phyloP scores from a whole-genome alignment of 306 rosid genomes.

The Elaeagnus macrophylla region DNA sequence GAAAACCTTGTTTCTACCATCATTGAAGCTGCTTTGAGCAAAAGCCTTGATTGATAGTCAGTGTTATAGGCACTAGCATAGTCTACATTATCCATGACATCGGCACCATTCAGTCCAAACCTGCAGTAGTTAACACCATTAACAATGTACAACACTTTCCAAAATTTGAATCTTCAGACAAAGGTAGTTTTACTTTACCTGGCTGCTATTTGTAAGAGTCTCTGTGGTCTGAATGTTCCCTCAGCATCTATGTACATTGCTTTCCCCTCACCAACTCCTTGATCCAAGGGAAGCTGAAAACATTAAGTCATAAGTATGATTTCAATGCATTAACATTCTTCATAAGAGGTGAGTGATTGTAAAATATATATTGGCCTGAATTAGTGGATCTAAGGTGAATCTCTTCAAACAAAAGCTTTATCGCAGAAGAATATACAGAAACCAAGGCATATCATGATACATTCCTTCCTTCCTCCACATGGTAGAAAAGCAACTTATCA shows the following conservation, averaged over 20 bases:
- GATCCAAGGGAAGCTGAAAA: slow-evolving; percentile 86
- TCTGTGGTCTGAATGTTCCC: slow-evolving; percentile 94
- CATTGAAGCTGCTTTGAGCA: slow-evolving; percentile 97
- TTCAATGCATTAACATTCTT: not conserved
- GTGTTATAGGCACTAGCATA: slow-evolving; percentile 97
- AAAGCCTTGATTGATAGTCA: slow-evolving; percentile 92
- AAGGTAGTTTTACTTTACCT: slow-evolving; percentile 39
- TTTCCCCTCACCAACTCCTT: slow-evolving; percentile 95
- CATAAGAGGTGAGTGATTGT: no score
- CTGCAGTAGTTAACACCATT: slow-evolving; percentile 38
- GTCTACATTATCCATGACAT: slow-evolving; percentile 94
- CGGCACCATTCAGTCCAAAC: slow-evolving; percentile 87
- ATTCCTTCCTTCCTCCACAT: no score
- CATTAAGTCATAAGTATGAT: slow-evolving; percentile 2
- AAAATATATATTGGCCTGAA: no score
- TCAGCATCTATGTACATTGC: slow-evolving; percentile 99
- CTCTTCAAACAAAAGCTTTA: no score
- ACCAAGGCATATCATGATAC: no score
- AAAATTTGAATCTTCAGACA: not conserved
- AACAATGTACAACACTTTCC: slow-evolving; percentile 8
- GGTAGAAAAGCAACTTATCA: no score
- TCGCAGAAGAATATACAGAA: no score
- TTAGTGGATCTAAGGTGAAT: no score
- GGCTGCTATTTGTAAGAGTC: slow-evolving; percentile 90
- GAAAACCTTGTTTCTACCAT: slow-evolving; percentile 99